Percentiles rank a stretch among this genome's conserved stretches.
Conservation (phyloP, 495 filamentous ascomycete species). For the Aspergillus ellipticus region DNA sequence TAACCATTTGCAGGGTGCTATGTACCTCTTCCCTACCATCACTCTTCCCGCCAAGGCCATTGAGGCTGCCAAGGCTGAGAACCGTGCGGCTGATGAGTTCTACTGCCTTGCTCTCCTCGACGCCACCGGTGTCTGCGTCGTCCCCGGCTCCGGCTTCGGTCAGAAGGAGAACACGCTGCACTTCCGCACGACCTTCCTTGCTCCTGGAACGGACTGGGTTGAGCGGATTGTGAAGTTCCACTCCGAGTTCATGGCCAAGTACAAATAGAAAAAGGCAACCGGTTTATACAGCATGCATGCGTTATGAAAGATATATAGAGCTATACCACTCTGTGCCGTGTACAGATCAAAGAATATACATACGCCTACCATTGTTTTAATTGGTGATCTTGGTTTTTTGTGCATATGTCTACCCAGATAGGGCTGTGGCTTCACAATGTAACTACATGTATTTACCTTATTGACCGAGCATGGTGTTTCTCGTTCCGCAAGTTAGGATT, state of each 20-base stretch:
- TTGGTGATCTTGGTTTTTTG: neutral
- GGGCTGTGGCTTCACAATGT: too few species aligned
- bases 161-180: slow-evolving; percentile 89
- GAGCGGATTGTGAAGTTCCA: slow-evolving; percentile 86
- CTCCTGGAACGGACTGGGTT: slow-evolving; percentile 94
- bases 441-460: too few species aligned
- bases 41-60: slow-evolving; percentile 68
- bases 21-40: slow-evolving; percentile 99
- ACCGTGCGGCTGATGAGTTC: slow-evolving; percentile 80
- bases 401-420: neutral
- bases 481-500: too few species aligned
- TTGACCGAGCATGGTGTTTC: too few species aligned
- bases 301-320: slow-evolving; percentile 8
- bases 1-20: slow-evolving; percentile 61
- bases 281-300: neutral
- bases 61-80: slow-evolving; percentile 68
- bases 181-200: slow-evolving; percentile 95
- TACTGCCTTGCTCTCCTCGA: slow-evolving; percentile 89
- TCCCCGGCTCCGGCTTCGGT: slow-evolving; percentile 88
- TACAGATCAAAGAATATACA: neutral
- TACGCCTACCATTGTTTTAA: neutral
- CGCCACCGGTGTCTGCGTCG: slow-evolving; percentile 91
- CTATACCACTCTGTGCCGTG: neutral
- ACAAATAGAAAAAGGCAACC: slow-evolving; percentile 30
- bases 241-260: slow-evolving; percentile 85